Evolutionary conservation across 2,329 filamentous ascomycete species (phyloP).

Genomic region (Penicillium sclerotiorum): DNA sequence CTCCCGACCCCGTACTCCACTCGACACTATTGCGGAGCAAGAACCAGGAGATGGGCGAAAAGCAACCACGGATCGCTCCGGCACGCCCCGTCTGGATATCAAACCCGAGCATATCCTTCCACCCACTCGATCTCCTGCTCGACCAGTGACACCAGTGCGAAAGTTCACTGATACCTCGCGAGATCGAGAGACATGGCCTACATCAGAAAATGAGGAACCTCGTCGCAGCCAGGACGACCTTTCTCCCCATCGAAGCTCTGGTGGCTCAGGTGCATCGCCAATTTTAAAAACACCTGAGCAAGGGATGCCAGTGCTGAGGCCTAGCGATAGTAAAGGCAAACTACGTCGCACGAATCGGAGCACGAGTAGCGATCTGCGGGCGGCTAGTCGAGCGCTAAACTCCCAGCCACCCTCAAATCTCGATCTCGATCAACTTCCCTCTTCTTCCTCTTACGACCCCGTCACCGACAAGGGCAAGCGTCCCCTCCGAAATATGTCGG

Average conservation of each 20-base stretch:
- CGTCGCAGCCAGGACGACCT: conserved; percentile 20
- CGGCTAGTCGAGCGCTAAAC: conserved; percentile 58
- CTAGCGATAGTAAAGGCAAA: conserved; percentile 55
- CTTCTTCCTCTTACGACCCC: conserved; percentile 67
- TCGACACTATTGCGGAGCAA: conserved; percentile 57
- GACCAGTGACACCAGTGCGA: conserved; percentile 32
- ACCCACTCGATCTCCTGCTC: conserved; percentile 5
- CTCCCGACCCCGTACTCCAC: conserved; percentile 44
- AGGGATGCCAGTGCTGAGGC: conserved; percentile 33
- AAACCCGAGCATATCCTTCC: conserved; percentile 43
- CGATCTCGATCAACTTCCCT: conserved; percentile 43
- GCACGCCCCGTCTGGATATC: conserved; percentile 40
- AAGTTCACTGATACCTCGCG: conserved; percentile 39
- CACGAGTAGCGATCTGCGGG: conserved; percentile 76
- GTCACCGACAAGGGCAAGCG: conserved; percentile 85
- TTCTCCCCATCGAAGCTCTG: conserved; percentile 34
- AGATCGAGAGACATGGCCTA: conserved; percentile 35
- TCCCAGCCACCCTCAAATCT: conserved; percentile 37
- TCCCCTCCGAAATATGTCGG: conserved; percentile 82
- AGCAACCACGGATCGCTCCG: conserved; percentile 40
- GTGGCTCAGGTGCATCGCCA: conserved; percentile 2
- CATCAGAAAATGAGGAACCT: conserved; percentile 23
- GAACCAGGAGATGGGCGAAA: conserved; percentile 42
- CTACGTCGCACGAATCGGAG: conserved; percentile 69
- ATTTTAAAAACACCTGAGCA: conserved; percentile 41